phyloP scores from a whole-genome alignment of 192 early-diverging fungal genomes.

The Podila epicladia region DNA sequence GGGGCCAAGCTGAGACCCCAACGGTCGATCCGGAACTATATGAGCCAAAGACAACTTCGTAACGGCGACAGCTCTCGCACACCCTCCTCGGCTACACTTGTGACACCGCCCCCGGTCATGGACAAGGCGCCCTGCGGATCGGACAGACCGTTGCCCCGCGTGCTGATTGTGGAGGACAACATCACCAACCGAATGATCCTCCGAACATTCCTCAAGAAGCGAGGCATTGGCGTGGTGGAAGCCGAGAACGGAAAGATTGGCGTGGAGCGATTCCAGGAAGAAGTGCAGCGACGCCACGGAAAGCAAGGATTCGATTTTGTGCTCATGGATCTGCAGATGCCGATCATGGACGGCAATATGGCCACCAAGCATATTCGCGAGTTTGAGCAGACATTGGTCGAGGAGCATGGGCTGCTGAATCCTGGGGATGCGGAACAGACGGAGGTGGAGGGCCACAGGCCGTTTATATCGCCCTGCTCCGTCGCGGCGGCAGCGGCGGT shows the following conservation, averaged over 20 bases:
- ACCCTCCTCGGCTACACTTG: background rate
- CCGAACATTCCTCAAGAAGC: constrained; percentile 53
- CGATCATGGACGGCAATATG: constrained; percentile 57
- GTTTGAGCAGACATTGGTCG: constrained; percentile 32
- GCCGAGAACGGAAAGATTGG: constrained; percentile 57
- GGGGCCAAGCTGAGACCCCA: constrained; percentile 13
- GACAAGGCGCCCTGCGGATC: too few species aligned
- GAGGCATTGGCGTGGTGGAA: constrained; percentile 50
- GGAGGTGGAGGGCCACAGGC: background rate
- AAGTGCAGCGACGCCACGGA: constrained; percentile 22
- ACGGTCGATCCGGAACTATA: constrained; percentile 22
- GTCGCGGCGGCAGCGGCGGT: background rate
- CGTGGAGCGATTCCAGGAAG: constrained; percentile 51
- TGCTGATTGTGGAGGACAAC: constrained; percentile 59
- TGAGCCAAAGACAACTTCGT: constrained; percentile 8
- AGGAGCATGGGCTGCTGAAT: constrained; percentile 7
- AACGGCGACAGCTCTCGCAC: background rate
- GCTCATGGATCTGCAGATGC: constrained; percentile 61
- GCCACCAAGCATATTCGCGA: constrained; percentile 54
- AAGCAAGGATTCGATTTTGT: constrained; percentile 51
- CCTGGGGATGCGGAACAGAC: background rate
- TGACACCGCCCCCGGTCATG: background rate
- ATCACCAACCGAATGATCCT: constrained; percentile 56
- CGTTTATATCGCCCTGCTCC: background rate
- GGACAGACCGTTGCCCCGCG: constrained; percentile 13